Evolutionary conservation across 805 yeast genomes (phyloP).

Genomic region (Tetrapisispora taiwanensis): DNA sequence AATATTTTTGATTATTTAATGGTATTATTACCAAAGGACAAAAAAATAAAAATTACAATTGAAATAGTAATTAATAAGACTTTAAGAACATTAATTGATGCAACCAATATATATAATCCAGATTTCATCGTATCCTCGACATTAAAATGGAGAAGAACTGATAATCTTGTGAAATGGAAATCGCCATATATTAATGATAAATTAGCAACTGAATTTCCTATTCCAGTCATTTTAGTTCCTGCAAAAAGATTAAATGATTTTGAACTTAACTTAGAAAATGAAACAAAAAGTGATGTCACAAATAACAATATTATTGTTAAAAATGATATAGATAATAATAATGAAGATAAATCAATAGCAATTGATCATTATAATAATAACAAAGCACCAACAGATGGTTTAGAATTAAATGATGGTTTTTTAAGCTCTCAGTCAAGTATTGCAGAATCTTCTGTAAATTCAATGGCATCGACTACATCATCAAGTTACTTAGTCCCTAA

Average conservation of each 20-base stretch:
- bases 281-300: not conserved
- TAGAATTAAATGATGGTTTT: too few species aligned
- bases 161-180: constrained; percentile 18
- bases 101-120: constrained; percentile 26
- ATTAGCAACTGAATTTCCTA: constrained; percentile 19
- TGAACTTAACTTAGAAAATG: constrained; percentile 15
- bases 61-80: constrained; percentile 26
- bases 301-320: too few species aligned
- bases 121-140: constrained; percentile 23
- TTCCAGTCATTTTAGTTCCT: constrained; percentile 25
- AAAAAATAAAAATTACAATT: constrained; percentile 25
- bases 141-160: constrained; percentile 17
- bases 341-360: not conserved
- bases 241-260: constrained; percentile 21
- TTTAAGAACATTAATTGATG: constrained; percentile 17
- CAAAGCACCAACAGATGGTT: too few species aligned
- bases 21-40: constrained; percentile 8
- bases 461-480: not conserved
- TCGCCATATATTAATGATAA: constrained; percentile 19
- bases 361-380: too few species aligned
- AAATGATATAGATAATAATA: too few species aligned
- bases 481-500: not conserved
- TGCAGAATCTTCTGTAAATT: not conserved
- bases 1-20: constrained; percentile 18
- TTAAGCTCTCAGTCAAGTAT: not conserved